Percentiles rank a stretch among this genome's conserved stretches.
These are phyloP conservation scores for Magnolia kwangsiensis DNA, from an alignment of 164 flowering plant genomes.

Conservation along the genomic window DNA sequence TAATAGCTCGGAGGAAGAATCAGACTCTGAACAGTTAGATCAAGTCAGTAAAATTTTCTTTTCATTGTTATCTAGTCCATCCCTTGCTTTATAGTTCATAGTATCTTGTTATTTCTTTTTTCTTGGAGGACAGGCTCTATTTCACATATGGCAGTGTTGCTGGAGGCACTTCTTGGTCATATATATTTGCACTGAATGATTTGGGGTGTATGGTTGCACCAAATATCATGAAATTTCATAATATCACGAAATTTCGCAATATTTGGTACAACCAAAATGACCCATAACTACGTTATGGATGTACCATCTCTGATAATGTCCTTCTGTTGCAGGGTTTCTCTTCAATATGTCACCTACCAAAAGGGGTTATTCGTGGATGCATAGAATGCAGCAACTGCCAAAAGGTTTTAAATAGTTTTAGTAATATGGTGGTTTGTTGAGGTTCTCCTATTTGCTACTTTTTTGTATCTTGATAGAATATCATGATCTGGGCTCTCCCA, in stretches of 20 bases:
- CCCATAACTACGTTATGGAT: not conserved
- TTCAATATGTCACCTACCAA: conserved; percentile 48
- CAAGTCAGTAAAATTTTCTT: conserved; percentile 34
- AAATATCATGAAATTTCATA: no score
- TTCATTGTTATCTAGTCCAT: not conserved
- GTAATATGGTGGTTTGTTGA: not conserved
- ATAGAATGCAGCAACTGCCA: conserved; percentile 72
- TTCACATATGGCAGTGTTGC: no score
- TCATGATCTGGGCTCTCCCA: not conserved
- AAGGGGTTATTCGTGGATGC: conserved; percentile 90
- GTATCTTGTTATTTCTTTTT: not conserved
- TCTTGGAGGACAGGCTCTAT: no score
- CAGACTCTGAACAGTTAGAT: conserved; percentile 42
- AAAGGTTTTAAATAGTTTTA: conserved; percentile 48
- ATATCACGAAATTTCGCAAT: no score
- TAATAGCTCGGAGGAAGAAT: conserved; percentile 62
- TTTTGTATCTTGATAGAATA: not conserved
- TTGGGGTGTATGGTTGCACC: no score
- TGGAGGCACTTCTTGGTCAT: no score
- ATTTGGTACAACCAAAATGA: no score
- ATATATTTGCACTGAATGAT: no score
- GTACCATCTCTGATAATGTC: not conserved
- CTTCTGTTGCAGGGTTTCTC: conserved; percentile 36
- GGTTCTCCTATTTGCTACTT: not conserved
- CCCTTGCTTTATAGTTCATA: not conserved